Evolutionary conservation across 192 early-diverging fungal species (phyloP).

Genomic region (Chytriomyces sp.): DNA sequence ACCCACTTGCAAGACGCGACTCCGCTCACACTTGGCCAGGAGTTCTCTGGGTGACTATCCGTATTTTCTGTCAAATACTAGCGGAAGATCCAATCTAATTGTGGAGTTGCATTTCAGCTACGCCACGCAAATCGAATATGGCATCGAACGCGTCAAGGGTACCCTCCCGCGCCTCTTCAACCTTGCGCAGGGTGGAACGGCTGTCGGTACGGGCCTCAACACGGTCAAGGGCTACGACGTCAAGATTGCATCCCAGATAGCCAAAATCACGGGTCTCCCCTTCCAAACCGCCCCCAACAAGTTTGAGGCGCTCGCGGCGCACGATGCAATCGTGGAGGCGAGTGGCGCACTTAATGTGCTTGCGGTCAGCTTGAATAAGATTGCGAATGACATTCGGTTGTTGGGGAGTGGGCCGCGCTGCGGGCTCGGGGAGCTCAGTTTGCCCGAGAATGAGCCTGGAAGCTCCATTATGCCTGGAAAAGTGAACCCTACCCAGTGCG

Average conservation of each 20-base stretch:
- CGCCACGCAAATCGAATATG: constrained; percentile 81
- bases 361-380: constrained; percentile 97
- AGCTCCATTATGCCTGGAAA: constrained; percentile 99
- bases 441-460: constrained; percentile 99
- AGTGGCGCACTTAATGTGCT: constrained; percentile 93
- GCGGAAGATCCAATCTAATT: constrained; percentile 18
- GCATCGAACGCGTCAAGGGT: constrained; percentile 83
- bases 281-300: constrained; percentile 99
- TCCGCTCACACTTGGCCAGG: constrained; percentile 95
- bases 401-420: constrained; percentile 96
- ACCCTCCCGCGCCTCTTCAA: constrained; percentile 85
- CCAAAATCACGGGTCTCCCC: constrained; percentile 81
- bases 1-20: constrained; percentile 99
- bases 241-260: constrained; percentile 86
- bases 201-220: constrained; percentile 98
- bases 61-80: background rate
- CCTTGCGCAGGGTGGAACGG: constrained; percentile 96
- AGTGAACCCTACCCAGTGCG: constrained; percentile 99
- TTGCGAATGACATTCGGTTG: constrained; percentile 98
- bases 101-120: background rate
- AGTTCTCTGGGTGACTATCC: constrained; percentile 91
- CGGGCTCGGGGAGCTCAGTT: constrained; percentile 91
- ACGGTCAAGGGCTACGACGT: constrained; percentile 90
- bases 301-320: constrained; percentile 98
- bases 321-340: constrained; percentile 97